Evolutionary conservation across 1,284 basidiomycete species (phyloP).

Genomic region (Rhodotorula sp.): DNA sequence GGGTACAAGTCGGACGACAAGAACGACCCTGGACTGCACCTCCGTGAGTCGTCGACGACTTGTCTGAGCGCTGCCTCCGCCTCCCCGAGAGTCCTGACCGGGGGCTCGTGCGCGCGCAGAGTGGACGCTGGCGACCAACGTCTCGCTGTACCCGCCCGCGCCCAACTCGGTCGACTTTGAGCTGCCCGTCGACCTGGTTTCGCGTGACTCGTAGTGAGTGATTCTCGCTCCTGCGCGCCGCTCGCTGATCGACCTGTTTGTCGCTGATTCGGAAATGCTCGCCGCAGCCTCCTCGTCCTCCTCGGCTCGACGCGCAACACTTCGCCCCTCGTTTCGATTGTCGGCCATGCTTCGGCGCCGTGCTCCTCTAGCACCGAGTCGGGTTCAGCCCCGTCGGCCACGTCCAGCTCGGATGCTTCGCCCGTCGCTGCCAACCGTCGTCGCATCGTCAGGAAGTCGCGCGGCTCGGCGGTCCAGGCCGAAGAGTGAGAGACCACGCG

Average conservation of each 20-base stretch:
- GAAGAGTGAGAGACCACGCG: too few species aligned
- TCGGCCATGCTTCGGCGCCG: slow-evolving; percentile 1
- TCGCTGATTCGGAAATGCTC: background rate
- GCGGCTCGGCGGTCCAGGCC: background rate
- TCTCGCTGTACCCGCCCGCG: slow-evolving; percentile 12
- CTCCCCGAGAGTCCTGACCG: too few species aligned
- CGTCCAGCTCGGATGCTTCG: background rate
- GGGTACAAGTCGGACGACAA: slow-evolving; percentile 21
- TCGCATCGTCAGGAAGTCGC: background rate
- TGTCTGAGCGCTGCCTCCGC: too few species aligned
- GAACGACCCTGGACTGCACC: slow-evolving; percentile 11
- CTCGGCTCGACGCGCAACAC: slow-evolving; percentile 23
- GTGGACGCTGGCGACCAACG: slow-evolving; percentile 14
- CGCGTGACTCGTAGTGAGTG: slow-evolving; percentile 19
- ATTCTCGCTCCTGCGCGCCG: too few species aligned
- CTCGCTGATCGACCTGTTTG: background rate
- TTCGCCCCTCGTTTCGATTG: slow-evolving; percentile 5
- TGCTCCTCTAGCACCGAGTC: background rate
- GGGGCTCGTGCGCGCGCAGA: background rate
- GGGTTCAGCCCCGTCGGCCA: slow-evolving; percentile 1
- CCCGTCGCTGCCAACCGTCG: slow-evolving; percentile 1
- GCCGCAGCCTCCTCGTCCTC: slow-evolving; percentile 19
- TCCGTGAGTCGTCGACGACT: slow-evolving; percentile 3
- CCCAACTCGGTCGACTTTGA: slow-evolving; percentile 14
- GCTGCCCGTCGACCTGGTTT: slow-evolving; percentile 12